These are phyloP conservation scores for Anthostomella pinea DNA, from an alignment of 2,329 filamentous ascomycete genomes.

Conservation along the genomic window DNA sequence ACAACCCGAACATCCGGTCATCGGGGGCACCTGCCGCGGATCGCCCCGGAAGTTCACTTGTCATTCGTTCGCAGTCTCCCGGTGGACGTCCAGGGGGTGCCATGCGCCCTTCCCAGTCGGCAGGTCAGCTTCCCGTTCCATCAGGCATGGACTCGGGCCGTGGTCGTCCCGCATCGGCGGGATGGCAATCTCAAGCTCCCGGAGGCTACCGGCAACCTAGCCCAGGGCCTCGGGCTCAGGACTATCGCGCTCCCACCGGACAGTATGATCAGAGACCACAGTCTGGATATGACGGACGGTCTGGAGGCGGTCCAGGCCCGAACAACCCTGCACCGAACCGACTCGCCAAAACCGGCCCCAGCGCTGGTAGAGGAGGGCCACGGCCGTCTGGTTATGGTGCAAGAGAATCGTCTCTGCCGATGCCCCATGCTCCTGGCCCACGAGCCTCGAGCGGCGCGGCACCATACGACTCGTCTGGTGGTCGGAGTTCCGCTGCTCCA, in stretches of 20 bases:
- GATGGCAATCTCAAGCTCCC: constrained; percentile 43
- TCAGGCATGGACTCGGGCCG: constrained; percentile 39
- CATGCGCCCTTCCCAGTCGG: constrained; percentile 44
- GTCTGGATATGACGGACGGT: constrained; percentile 24
- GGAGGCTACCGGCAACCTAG: constrained; percentile 38
- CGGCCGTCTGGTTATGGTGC: constrained; percentile 25
- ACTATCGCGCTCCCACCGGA: constrained; percentile 23
- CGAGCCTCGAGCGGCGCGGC: constrained; percentile 34
- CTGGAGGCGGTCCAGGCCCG: constrained; percentile 30
- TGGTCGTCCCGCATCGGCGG: constrained; percentile 41
- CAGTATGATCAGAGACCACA: constrained; percentile 27
- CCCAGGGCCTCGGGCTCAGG: constrained; percentile 33
- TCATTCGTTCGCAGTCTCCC: constrained; percentile 47
- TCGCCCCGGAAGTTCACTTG: constrained; percentile 51
- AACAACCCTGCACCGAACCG: constrained; percentile 36
- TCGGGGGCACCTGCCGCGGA: constrained; percentile 48
- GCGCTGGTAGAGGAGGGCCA: constrained; percentile 26
- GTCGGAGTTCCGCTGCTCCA: constrained; percentile 24
- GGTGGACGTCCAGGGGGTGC: constrained; percentile 28
- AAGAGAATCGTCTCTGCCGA: constrained; percentile 24
- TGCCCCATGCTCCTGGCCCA: constrained; percentile 33
- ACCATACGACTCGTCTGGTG: constrained; percentile 26
- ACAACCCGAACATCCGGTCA: constrained; percentile 47
- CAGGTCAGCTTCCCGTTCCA: constrained; percentile 43
- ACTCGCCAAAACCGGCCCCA: constrained; percentile 37